phyloP scores from a whole-genome alignment of 345 rosid genomes.

The Noccaea caerulescens region DNA sequence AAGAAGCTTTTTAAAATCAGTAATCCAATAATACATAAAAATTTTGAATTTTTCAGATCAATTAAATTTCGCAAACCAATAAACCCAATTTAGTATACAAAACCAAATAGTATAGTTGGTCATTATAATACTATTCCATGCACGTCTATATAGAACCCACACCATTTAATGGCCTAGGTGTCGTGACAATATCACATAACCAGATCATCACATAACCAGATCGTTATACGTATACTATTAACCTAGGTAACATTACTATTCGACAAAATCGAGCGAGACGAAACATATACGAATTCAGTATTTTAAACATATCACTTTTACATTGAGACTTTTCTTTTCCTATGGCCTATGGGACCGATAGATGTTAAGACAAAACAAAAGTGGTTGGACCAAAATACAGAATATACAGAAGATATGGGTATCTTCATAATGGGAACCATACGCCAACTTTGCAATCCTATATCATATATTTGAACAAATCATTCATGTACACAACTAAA shows the following conservation, averaged over 20 bases:
- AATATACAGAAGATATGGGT: conserved; percentile 8
- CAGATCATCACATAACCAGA: conserved; percentile 20
- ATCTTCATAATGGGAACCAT: conserved; percentile 21
- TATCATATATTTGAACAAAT: not conserved
- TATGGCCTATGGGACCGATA: conserved; percentile 3
- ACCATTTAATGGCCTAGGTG: conserved; percentile 30
- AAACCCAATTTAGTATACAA: no score
- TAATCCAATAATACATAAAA: no score
- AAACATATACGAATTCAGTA: not conserved
- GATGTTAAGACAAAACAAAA: conserved; percentile 17
- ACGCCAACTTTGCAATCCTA: conserved; percentile 2
- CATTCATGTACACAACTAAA: not conserved
- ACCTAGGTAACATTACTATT: conserved; percentile 13
- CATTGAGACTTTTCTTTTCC: not conserved
- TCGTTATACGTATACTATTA: not conserved
- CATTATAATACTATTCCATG: no score
- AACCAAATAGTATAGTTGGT: no score
- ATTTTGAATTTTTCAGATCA: no score
- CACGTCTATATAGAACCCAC: not conserved
- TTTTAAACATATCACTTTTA: not conserved
- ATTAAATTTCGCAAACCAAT: no score
- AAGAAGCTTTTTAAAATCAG: no score
- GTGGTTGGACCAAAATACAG: conserved; percentile 27
- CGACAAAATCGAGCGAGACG: not conserved
- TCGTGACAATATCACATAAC: not conserved